phyloP scores from a whole-genome alignment of 2,329 filamentous ascomycete genomes.

The Aspergillus fischeri region DNA sequence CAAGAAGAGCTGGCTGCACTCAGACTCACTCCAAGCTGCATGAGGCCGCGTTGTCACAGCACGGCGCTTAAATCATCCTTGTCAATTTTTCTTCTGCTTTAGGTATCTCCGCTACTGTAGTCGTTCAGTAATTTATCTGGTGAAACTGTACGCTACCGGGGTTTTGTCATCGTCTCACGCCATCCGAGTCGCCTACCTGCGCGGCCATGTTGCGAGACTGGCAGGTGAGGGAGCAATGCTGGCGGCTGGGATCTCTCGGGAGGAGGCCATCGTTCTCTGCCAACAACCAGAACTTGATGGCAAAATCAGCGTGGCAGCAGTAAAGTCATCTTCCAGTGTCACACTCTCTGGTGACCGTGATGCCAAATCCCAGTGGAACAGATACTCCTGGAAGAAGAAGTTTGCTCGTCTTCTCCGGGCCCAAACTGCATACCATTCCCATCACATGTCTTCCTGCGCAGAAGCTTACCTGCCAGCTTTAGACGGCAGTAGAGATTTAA shows the following conservation, averaged over 20 bases:
- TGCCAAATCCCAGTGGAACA: slow-evolving; percentile 22
- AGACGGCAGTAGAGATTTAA: background rate
- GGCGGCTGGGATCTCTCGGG: slow-evolving; percentile 24
- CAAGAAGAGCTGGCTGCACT: slow-evolving; percentile 12
- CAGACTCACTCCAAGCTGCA: slow-evolving; percentile 12
- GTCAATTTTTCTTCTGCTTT: slow-evolving; percentile 24
- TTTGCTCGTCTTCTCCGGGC: background rate
- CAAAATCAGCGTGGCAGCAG: slow-evolving; percentile 22
- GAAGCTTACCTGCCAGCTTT: background rate
- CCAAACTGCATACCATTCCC: slow-evolving; percentile 20
- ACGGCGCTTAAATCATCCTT: slow-evolving; percentile 26
- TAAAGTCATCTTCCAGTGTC: slow-evolving; percentile 36
- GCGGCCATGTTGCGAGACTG: slow-evolving; percentile 28
- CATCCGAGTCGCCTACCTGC: slow-evolving; percentile 45
- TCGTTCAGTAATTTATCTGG: slow-evolving; percentile 50
- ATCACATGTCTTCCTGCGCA: background rate
- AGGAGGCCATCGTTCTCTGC: slow-evolving; percentile 19
- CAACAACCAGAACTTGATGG: slow-evolving; percentile 9
- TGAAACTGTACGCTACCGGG: slow-evolving; percentile 52
- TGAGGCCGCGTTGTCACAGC: slow-evolving; percentile 24
- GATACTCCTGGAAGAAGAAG: background rate
- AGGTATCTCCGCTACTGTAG: slow-evolving; percentile 32
- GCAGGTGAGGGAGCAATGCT: slow-evolving; percentile 28
- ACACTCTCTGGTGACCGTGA: slow-evolving; percentile 39
- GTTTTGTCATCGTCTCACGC: slow-evolving; percentile 40